Evolutionary conservation across 2,329 filamentous ascomycete genomes (phyloP).

Genomic region (Kalmusia sp.): DNA sequence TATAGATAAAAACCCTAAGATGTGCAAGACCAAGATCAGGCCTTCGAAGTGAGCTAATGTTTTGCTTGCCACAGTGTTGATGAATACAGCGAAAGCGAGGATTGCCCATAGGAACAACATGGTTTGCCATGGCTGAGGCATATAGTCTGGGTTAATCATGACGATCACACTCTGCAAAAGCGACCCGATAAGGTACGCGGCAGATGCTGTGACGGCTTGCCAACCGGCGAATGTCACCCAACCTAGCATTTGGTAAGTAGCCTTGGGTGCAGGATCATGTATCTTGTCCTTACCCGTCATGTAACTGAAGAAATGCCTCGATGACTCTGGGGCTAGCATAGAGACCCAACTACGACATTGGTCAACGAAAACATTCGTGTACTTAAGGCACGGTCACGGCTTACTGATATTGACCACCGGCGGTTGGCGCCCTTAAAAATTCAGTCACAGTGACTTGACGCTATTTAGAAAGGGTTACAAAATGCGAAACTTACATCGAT

Average conservation of each 20-base stretch:
- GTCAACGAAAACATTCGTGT: not conserved
- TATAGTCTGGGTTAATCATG: slow-evolving; percentile 44
- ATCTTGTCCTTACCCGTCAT: slow-evolving; percentile 21
- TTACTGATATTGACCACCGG: slow-evolving; percentile 32
- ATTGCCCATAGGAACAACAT: slow-evolving; percentile 54
- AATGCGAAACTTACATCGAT: slow-evolving; percentile 42
- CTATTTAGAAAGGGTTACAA: too few species aligned
- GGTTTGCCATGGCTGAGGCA: slow-evolving; percentile 50
- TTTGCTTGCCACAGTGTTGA: slow-evolving; percentile 51
- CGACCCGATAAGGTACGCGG: slow-evolving; percentile 13
- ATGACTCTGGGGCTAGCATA: slow-evolving; percentile 42
- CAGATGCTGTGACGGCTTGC: slow-evolving; percentile 36
- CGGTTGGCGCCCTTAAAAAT: slow-evolving; percentile 19
- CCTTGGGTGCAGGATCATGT: not conserved
- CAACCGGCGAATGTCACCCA: slow-evolving; percentile 46
- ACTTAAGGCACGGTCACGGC: not conserved
- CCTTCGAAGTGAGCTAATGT: slow-evolving; percentile 53
- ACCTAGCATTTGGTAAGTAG: slow-evolving; percentile 19
- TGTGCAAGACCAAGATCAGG: slow-evolving; percentile 52
- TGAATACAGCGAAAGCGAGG: slow-evolving; percentile 35
- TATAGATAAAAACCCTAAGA: slow-evolving; percentile 57
- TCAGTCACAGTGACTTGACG: not conserved
- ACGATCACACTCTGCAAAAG: slow-evolving; percentile 18
- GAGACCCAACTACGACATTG: slow-evolving; percentile 27
- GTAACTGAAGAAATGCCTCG: slow-evolving; percentile 48